Evolutionary conservation across 2,329 filamentous ascomycete genomes (phyloP), one percentile per base, ranked within the genome.

Genomic region (Aureobasidium sp.): DNA sequence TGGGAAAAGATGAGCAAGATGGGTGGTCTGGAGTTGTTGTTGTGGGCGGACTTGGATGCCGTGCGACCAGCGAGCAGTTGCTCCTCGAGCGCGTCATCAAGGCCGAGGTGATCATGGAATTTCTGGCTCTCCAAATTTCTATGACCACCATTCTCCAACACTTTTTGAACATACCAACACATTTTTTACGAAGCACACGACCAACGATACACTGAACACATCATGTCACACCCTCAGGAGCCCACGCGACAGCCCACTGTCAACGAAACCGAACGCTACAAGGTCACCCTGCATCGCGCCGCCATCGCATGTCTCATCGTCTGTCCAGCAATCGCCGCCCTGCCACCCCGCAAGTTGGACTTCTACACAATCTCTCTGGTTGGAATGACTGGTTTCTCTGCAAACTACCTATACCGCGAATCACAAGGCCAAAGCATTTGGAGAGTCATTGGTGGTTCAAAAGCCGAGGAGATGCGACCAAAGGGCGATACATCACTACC

Each of bases 341-440:
- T 87, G 10, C 84, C 84, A 10, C 84, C 84, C 0, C 82, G 84
- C 50, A 86, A 86, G 72, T 72, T 87, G 55, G 84, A 87, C 69
- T 68, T 82, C 59, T 86, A 84, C 73, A 86, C 84, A 20, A 76
- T 84, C 67, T 76, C 76, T 0, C 78, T 87, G 8, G 72, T 77
- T 46, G 71, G 76, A 32, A 77, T 77, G 1, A 82, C 79, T 66
- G 71, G 79, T 62, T 73, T 79, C 37, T 80, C 78, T 9, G 78
- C 79, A 10, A 79, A 82, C 68, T 77, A 83, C 65, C 72, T 84
- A 4, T 69, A 72, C 15, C 73, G 72, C 42, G 72, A 77, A 53
- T 72, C 74, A 56, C 76, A 72, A 32, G 75, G 76, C 6, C 71
- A 71, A 23, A 68, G 74, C 2, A 67, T 78, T 71, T 75, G n/a